Base-by-base conservation (phyloP, 2,329 filamentous ascomycete species). In the Mycosphaerella sp. region DNA sequence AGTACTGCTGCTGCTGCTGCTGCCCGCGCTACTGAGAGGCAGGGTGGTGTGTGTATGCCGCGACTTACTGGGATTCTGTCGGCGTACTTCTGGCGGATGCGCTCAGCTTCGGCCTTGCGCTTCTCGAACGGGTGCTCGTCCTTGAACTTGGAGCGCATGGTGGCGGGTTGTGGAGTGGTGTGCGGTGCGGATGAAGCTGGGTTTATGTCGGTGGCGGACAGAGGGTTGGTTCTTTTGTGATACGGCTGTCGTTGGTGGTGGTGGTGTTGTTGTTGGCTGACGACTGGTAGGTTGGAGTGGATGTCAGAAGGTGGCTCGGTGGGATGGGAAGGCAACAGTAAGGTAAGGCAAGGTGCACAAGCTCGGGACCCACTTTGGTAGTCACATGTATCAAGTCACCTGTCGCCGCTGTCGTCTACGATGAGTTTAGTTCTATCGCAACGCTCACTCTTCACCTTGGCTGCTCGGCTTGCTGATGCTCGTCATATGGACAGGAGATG, bases 51-150 rank as follows among this genome's bases (percentile, higher is more conserved):
- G 5, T 37, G 9, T 36, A 25, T 52, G 35, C 37, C 21, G 43
- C 40, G 40, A 83, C 89, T 72, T 83, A 96, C 93, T 45, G 93
- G 93, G 75, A 98, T 98, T 66, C 93, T 89, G 73, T 98, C 93
- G 64, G 89, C 84, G 73, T 98, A 98, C 77, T 98, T 98, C 79
- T 96, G 90, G 63, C 93, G 89, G 73, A 96, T 96, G 73, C 93
- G 90, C 80, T 98, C 93, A 71, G 93, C 93, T 78, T 98, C 93
- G 62, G 93, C 93, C 88, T 97, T 96, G 78, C 93, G 89, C 88
- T 98, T 98, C 86, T 97, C 93, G 73, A 97, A 97, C 18, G 65
- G 89, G 74, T 97, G 93, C 83, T 97, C 93, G 85, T 98, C 93
- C 89, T 98, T 98, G 76, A 98, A 98, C 84, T 97, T 97, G 80